Conservation (phyloP, 768 basidiomycete species). For the Rhodotorula diobovata region DNA sequence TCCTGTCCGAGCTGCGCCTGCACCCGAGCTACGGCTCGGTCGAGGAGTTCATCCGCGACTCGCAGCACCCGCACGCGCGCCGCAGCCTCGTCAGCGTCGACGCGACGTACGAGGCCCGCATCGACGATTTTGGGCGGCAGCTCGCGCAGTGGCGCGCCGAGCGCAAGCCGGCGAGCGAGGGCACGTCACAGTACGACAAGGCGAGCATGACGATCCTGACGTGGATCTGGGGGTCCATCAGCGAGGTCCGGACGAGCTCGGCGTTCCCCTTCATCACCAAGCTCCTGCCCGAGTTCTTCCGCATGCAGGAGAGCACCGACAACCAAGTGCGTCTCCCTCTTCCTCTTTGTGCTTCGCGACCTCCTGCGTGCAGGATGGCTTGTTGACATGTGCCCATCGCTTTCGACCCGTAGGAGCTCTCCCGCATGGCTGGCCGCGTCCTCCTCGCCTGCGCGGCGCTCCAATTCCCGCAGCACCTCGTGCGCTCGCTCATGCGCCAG, state of each 20-base stretch:
- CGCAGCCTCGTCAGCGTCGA: slow-evolving; percentile 39
- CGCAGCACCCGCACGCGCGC: slow-evolving; percentile 9
- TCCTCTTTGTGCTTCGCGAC: neutral
- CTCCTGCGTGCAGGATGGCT: neutral
- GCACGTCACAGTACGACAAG: slow-evolving; percentile 41
- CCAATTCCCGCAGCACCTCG: slow-evolving; percentile 65
- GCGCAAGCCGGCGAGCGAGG: slow-evolving; percentile 40
- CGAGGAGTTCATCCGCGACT: slow-evolving; percentile 37
- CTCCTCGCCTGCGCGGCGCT: slow-evolving; percentile 82
- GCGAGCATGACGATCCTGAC: slow-evolving; percentile 41
- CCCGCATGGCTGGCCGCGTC: slow-evolving; percentile 61
- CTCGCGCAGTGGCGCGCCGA: slow-evolving; percentile 36
- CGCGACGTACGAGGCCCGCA: slow-evolving; percentile 32
- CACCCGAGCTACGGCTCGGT: slow-evolving; percentile 42
- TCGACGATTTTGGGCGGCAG: slow-evolving; percentile 33
- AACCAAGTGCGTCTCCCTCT: slow-evolving; percentile 25
- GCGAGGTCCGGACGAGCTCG: slow-evolving; percentile 34
- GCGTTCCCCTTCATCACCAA: slow-evolving; percentile 42
- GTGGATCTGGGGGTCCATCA: slow-evolving; percentile 42
- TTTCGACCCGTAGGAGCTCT: slow-evolving; percentile 54
- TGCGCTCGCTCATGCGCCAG: slow-evolving; percentile 63
- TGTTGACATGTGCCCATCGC: no score
- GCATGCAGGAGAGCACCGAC: slow-evolving; percentile 50
- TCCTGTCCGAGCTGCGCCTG: slow-evolving; percentile 39
- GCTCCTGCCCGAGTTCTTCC: slow-evolving; percentile 45